Percentiles rank a stretch among this genome's conserved stretches.
These are phyloP conservation scores for Anthoceros angustus DNA, from an alignment of 225 moss, liverwort and hornwort genomes.

Conservation along the genomic window DNA sequence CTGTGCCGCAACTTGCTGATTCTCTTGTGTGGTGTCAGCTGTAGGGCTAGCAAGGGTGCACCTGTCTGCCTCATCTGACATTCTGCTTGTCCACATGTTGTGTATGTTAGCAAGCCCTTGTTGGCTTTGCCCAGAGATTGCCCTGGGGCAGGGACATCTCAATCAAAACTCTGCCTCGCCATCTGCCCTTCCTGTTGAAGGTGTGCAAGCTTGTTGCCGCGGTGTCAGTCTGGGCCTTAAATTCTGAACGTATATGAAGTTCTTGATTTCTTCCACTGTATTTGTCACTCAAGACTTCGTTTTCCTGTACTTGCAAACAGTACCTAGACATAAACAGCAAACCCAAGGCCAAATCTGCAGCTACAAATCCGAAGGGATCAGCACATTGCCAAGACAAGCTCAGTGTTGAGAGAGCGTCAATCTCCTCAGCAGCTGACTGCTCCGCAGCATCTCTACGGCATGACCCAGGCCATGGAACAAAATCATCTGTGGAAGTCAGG, in stretches of 20 bases:
- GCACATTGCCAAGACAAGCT: slow-evolving; percentile 20
- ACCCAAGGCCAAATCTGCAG: background rate
- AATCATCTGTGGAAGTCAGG: slow-evolving; percentile 8
- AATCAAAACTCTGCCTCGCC: slow-evolving; percentile 48
- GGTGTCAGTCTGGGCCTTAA: background rate
- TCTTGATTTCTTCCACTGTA: slow-evolving; percentile 9
- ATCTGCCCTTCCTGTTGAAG: slow-evolving; percentile 78
- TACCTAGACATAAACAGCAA: slow-evolving; percentile 6
- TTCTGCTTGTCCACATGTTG: background rate
- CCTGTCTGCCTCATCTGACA: background rate
- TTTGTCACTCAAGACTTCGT: background rate
- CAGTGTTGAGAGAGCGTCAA: slow-evolving; percentile 22
- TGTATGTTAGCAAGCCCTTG: slow-evolving; percentile 30
- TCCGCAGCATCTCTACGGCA: slow-evolving; percentile 8
- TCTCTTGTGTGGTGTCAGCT: slow-evolving; percentile 9
- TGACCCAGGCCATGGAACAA: slow-evolving; percentile 9
- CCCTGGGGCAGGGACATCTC: slow-evolving; percentile 88
- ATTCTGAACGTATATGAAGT: slow-evolving; percentile 13
- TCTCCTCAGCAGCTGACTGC: background rate
- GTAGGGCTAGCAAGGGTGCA: background rate
- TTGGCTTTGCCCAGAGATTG: slow-evolving; percentile 63
- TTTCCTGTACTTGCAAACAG: slow-evolving; percentile 9
- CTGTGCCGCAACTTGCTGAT: background rate
- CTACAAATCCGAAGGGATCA: too few relatives aligned
- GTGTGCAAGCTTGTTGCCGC: slow-evolving; percentile 10